Evolutionary conservation across 2,329 filamentous ascomycete species (phyloP), one percentile per base, ranked within the genome.

Genomic region (Elsinoe batatas): DNA sequence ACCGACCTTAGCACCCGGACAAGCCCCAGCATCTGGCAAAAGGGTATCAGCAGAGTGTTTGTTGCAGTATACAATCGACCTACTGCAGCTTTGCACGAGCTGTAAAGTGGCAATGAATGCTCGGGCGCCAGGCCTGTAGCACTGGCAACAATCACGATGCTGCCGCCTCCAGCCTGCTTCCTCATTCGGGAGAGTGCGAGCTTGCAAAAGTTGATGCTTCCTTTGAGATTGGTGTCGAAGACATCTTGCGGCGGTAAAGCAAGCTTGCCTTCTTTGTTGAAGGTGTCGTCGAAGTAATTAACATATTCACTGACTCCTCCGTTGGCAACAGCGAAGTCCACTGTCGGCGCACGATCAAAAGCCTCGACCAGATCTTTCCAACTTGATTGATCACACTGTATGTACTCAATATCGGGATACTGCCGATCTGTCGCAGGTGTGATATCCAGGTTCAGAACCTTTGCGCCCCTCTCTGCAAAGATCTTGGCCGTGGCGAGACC

Each of bases 361-460:
- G 57, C 61, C 5, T 47, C 53, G 1, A 37, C 20, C 20, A 68
- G 63, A 20, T 61, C 53, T 1, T 40, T n/a, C 68, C 67, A 71
- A 26, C 47, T 59, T 3, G 63, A 49, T 17, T 66, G 58, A 58
- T 70, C 61, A 49, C 67, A 68, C n/a, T 58, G 49, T 8, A 58
- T 58, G 53, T 59, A 68, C 44, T 56, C 40, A 57, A 64, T 43
- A 53, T 5, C 43, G 15, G 22, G 5, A 6, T 30, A 8, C 8
- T 30, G 30, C 5, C 18, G 3, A 3, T 42, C 54, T 17, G 18
- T n/a, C 3, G 35, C 33, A 30, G 54, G 44, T 15, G 17, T 20
- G 51, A 54, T 38, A 33, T 78, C 76, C 1, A 76, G 74, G 1
- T 73, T 76, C 3, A 72, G 59, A 11, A 78, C 72, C 1, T 59